These are phyloP conservation scores for Leucosporidium yakuticum DNA, from an alignment of 768 basidiomycete genomes.

Conservation along the genomic window DNA sequence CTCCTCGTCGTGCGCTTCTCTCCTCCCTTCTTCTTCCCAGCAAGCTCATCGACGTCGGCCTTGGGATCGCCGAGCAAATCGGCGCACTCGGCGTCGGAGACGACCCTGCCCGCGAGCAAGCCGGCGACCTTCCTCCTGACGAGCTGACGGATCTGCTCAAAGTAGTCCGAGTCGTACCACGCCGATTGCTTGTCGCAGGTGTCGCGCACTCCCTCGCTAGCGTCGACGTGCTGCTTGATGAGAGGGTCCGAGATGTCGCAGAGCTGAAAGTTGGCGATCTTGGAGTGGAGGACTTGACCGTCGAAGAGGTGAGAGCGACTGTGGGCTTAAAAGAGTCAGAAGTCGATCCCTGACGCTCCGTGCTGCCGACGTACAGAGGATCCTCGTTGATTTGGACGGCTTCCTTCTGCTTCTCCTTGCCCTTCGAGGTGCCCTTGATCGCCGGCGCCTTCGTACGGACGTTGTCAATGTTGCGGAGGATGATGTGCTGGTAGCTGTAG, in stretches of 20 bases:
- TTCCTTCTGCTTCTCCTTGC: background rate
- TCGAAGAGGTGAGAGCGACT: constrained; percentile 78
- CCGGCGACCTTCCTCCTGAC: constrained; percentile 76
- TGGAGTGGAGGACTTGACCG: constrained; percentile 67
- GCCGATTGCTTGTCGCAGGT: constrained; percentile 73
- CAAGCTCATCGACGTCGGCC: background rate
- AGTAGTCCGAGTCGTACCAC: constrained; percentile 71
- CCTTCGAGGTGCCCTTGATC: background rate
- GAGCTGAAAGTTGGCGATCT: constrained; percentile 88
- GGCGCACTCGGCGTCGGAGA: constrained; percentile 8
- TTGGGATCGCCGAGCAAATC: constrained; percentile 5
- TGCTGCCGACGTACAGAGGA: background rate
- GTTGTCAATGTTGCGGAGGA: constrained; percentile 68
- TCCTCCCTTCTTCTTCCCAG: background rate
- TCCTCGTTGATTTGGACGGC: background rate
- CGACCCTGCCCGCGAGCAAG: constrained; percentile 63
- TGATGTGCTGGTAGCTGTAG: constrained; percentile 78
- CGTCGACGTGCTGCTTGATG: constrained; percentile 71
- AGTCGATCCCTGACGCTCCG: background rate
- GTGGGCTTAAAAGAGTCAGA: background rate
- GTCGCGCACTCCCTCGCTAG: constrained; percentile 62
- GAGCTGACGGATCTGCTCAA: constrained; percentile 77
- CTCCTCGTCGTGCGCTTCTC: background rate
- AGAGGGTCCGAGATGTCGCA: constrained; percentile 86
- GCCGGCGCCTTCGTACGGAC: constrained; percentile 12